phyloP scores from a whole-genome alignment of 1,284 basidiomycete genomes.

The Trametes versicolor region DNA sequence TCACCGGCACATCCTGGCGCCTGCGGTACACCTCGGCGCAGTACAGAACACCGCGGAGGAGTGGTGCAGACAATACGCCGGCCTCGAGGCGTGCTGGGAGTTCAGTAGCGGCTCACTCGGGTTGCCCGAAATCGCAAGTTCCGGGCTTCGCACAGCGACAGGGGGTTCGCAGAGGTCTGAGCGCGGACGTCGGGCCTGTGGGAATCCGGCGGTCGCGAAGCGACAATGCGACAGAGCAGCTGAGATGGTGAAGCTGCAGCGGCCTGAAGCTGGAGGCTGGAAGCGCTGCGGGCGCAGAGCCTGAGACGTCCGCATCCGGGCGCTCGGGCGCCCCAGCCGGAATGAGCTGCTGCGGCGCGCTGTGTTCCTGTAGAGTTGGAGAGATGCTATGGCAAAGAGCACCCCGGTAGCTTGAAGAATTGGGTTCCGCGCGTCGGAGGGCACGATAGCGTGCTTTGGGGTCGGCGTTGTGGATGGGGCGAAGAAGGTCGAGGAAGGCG shows the following conservation, averaged over 20 bases:
- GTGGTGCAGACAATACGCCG: neutral
- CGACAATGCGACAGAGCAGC: neutral
- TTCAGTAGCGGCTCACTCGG: neutral
- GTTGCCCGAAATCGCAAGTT: neutral
- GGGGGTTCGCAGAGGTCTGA: neutral
- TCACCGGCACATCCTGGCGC: neutral
- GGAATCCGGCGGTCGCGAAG: constrained; percentile 3
- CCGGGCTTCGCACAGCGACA: neutral
- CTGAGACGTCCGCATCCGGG: constrained; percentile 12
- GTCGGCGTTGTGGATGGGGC: neutral
- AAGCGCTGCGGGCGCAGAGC: constrained; percentile 7
- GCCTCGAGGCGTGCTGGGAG: neutral
- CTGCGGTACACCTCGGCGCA: neutral
- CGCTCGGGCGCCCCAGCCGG: constrained; percentile 9
- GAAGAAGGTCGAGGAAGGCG: constrained; percentile 4
- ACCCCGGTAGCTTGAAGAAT: neutral
- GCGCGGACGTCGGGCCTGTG: neutral
- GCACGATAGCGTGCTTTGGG: constrained; percentile 3
- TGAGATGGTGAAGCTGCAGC: neutral
- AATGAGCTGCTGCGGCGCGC: neutral
- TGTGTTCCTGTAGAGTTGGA: constrained; percentile 11
- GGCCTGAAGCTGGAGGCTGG: neutral
- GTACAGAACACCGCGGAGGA: neutral
- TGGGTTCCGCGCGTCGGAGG: neutral
- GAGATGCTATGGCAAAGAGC: neutral